These are phyloP conservation scores for Fusarium phyllophilum DNA, from an alignment of 2,329 filamentous ascomycete species.

Conservation along the genomic window DNA sequence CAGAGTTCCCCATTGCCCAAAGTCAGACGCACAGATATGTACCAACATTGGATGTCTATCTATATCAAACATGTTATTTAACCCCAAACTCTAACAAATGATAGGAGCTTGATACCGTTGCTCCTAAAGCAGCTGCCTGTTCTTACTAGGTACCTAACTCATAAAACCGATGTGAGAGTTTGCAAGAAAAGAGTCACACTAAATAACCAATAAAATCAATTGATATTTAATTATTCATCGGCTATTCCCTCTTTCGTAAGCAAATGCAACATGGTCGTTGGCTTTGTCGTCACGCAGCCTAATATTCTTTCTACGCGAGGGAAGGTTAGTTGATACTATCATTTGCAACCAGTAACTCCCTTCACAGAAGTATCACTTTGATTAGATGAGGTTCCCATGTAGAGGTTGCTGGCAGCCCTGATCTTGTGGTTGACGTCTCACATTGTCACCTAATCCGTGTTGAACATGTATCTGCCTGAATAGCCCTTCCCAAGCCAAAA, in stretches of 20 bases:
- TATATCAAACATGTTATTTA: neutral
- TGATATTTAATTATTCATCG: neutral
- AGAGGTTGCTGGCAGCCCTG: neutral
- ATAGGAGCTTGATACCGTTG: neutral
- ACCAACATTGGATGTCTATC: neutral
- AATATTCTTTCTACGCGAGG: neutral
- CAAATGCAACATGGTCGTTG: neutral
- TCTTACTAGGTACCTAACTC: neutral
- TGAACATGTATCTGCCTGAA: neutral
- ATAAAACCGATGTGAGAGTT: neutral
- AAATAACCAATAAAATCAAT: neutral
- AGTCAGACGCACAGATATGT: neutral
- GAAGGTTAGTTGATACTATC: neutral
- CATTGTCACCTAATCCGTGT: neutral
- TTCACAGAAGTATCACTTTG: neutral
- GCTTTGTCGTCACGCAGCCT: neutral
- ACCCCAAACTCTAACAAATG: neutral
- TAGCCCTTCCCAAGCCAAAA: neutral
- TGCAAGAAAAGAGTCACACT: neutral
- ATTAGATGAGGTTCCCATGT: neutral
- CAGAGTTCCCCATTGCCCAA: neutral
- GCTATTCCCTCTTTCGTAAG: slow-evolving; percentile 2
- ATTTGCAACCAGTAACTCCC: neutral
- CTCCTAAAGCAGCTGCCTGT: slow-evolving; percentile 1
- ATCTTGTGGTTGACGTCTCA: neutral